Evolutionary conservation across 306 rosid genomes (phyloP), one percentile per base, ranked within the genome.

Genomic region (Trifolium dubium): DNA sequence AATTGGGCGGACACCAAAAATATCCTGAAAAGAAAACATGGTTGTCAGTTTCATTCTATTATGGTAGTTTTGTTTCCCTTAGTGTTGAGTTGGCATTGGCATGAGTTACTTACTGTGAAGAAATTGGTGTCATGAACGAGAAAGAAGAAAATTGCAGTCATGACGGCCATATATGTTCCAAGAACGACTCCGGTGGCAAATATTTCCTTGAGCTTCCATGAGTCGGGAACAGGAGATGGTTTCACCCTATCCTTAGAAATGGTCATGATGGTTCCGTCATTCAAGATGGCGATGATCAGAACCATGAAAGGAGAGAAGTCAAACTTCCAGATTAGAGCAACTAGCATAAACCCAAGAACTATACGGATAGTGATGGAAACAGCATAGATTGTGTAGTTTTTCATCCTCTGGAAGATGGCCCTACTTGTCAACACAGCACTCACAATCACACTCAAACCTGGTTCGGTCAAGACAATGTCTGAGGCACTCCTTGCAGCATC

Each of bases 321-420:
- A 14, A 89, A 92, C 79, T 92, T 61, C 97, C 97, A 92, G 6
- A 92, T 89, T 15, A 92, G 87, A 74, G 96, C 85, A 76, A 92
- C 84, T 1, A 92, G 89, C 86, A 86, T 13, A 88, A 92, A 92
- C 30, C 97, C 97, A 23, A 92, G 5, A 69, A 92, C 97, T 5
- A 92, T 83, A 79, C 97, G 97, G 69, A 92, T 88, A 64, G 97
- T 92, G 68, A 92, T 89, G 69, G 97, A 92, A 72, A 92, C 97
- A 6, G 96, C 97, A 66, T 92, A 92, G 73, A 92, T 92, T 23
- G 97, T 92, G 75, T 92, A 92, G 86, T 92, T 92, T 83, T 92
- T 92, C 97, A 92, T 92, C 81, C 97, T 92, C 56, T 92, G 97
- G 83, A 91, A 91, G 83, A 91, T 91, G 64, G 97, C 95, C 72